phyloP scores from a whole-genome alignment of 441 rosid genomes.

The Macaranga tanarius region DNA sequence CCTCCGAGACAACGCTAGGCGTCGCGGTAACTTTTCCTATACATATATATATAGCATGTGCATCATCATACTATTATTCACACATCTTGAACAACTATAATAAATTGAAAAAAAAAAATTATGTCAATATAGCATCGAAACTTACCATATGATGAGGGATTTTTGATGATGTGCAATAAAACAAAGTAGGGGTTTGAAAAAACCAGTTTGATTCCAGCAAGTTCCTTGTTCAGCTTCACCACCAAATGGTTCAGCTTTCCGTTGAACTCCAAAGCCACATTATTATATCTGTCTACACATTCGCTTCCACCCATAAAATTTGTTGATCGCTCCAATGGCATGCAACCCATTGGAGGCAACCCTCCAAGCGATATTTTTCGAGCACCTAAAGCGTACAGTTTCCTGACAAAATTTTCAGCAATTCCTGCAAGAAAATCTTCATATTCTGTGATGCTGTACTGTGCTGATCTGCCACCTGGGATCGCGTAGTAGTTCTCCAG shows the following conservation, averaged over 20 bases:
- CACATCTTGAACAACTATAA: neutral
- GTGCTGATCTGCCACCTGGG: conserved; percentile 39
- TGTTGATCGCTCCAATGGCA: conserved; percentile 57
- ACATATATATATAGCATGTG: no score
- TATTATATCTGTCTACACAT: conserved; percentile 44
- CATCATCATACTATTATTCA: no score
- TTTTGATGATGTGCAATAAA: conserved; percentile 38
- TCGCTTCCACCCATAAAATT: conserved; percentile 31
- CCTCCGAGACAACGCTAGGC: no score
- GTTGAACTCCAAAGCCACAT: conserved; percentile 50
- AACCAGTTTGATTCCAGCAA: conserved; percentile 46
- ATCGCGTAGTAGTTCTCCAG: conserved; percentile 51
- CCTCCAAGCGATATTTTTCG: conserved; percentile 54
- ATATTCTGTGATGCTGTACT: conserved; percentile 36
- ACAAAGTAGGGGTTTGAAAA: conserved; percentile 35
- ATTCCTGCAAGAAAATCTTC: conserved; percentile 46
- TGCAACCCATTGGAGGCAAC: conserved; percentile 67
- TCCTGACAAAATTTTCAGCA: conserved; percentile 33
- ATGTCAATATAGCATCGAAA: neutral
- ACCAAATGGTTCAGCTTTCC: conserved; percentile 37
- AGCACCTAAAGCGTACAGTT: conserved; percentile 45
- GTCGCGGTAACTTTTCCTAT: no score
- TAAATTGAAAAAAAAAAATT: neutral
- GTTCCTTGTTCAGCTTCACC: conserved; percentile 41
- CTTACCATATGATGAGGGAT: conserved; percentile 47